Evolutionary conservation across 164 flowering plant genomes (phyloP).

Genomic region (Platanus orientalis): DNA sequence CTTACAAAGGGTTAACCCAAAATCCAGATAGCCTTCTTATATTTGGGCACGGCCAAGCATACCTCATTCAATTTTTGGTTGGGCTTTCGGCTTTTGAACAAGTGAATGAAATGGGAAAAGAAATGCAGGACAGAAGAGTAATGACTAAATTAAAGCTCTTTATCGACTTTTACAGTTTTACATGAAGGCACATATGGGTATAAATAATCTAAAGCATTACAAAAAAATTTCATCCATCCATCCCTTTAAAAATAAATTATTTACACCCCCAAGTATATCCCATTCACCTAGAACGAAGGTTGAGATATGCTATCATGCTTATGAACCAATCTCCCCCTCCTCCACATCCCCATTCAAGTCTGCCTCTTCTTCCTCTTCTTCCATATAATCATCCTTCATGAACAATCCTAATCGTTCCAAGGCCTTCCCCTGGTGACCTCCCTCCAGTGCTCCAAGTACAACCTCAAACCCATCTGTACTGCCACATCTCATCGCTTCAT

Average conservation of each 20-base stretch:
- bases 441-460: neutral
- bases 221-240: neutral
- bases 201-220: no score
- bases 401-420: constrained; percentile 34
- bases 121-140: no score
- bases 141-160: no score
- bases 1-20: no score
- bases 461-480: neutral
- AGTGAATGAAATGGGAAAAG: no score
- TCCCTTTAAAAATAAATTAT: neutral
- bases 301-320: neutral
- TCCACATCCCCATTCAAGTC: constrained; percentile 27
- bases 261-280: neutral
- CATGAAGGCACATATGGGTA: no score
- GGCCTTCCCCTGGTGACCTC: constrained; percentile 12
- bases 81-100: no score
- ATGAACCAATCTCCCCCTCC: constrained; percentile 51
- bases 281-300: neutral
- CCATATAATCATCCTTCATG: constrained; percentile 27
- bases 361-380: constrained; percentile 35
- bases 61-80: no score
- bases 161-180: no score
- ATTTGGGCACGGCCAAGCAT: no score
- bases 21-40: no score
- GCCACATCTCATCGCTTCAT: neutral